Percentiles rank a stretch among this genome's conserved stretches.
phyloP scores from a whole-genome alignment of 2,329 filamentous ascomycete genomes.

The Magnaporthiopsis poae region DNA sequence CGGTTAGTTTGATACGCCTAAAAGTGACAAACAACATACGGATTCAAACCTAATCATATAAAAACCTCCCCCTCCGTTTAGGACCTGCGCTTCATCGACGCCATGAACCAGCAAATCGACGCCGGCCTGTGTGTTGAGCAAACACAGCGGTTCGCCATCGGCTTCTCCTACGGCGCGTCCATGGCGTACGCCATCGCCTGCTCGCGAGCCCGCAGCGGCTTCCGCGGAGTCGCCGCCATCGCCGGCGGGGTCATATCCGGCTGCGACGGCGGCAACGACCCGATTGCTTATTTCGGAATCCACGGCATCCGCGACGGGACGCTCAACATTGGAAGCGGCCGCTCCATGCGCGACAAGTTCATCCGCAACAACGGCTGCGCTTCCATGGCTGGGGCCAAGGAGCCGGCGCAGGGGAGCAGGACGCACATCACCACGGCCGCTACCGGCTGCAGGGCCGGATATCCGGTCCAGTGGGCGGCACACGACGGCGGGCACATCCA shows the following conservation, averaged over 20 bases:
- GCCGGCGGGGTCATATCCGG: constrained; percentile 5
- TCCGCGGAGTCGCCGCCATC: constrained; percentile 25
- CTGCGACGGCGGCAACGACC: constrained; percentile 4
- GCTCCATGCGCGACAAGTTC: constrained; percentile 26
- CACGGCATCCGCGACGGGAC: constrained; percentile 18
- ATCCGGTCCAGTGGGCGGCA: constrained; percentile 25
- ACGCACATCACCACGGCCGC: constrained; percentile 16
- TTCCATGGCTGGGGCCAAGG: neutral
- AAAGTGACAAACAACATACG: too few relatives aligned
- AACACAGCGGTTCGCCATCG: constrained; percentile 30
- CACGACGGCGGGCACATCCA: constrained; percentile 22
- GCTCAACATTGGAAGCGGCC: constrained; percentile 23
- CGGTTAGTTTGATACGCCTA: constrained; percentile 10
- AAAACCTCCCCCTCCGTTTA: too few relatives aligned
- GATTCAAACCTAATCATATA: too few relatives aligned
- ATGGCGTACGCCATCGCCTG: constrained; percentile 34
- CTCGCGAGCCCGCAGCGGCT: constrained; percentile 23
- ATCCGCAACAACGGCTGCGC: constrained; percentile 27
- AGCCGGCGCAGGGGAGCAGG: constrained; percentile 9
- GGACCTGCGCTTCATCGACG: constrained; percentile 30
- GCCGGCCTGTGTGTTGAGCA: constrained; percentile 32
- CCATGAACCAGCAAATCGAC: constrained; percentile 27
- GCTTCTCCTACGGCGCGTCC: constrained; percentile 35
- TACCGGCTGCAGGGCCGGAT: constrained; percentile 20
- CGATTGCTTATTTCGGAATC: constrained; percentile 3